Evolutionary conservation across 352 stramenopile species (phyloP).

Genomic region (Thraustochytrium sp.): DNA sequence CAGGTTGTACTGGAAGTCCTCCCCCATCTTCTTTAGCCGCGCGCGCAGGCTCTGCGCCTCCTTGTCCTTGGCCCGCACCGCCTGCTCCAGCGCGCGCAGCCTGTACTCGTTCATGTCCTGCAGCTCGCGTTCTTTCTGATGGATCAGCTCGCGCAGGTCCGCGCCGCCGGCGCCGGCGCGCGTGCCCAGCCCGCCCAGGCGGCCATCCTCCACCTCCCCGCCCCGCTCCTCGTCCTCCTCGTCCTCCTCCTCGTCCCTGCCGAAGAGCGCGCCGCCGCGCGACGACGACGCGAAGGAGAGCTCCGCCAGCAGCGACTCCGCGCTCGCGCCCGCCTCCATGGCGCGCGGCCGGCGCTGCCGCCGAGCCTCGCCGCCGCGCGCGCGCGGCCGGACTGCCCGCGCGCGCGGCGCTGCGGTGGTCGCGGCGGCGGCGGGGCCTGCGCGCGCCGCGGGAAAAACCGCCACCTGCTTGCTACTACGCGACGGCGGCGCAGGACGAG

Average conservation of each 20-base stretch:
- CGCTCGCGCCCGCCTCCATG: not conserved
- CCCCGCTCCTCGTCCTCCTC: not conserved
- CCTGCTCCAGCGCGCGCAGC: conserved; percentile 61
- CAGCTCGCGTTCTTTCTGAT: conserved; percentile 80
- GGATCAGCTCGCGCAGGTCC: conserved; percentile 73
- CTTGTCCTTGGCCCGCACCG: not conserved
- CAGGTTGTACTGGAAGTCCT: conserved; percentile 87
- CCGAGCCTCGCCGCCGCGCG: too few relatives aligned
- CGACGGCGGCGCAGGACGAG: too few relatives aligned
- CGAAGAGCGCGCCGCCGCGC: not conserved
- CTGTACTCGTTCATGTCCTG: conserved; percentile 85
- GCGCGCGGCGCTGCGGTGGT: too few relatives aligned
- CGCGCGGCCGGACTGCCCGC: not conserved
- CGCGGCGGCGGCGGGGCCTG: too few relatives aligned
- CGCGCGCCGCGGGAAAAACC: too few relatives aligned
- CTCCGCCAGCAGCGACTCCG: not conserved
- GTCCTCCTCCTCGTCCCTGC: not conserved
- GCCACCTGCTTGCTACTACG: too few relatives aligned
- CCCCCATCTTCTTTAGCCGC: conserved; percentile 72
- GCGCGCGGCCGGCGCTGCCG: not conserved
- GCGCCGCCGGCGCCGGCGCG: not conserved
- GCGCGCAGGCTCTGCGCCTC: conserved; percentile 48
- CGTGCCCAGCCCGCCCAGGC: not conserved
- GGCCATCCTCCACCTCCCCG: not conserved
- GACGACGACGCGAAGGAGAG: not conserved